phyloP scores from a whole-genome alignment of 805 yeast genomes.

The Lachancea lanzarotensis region DNA sequence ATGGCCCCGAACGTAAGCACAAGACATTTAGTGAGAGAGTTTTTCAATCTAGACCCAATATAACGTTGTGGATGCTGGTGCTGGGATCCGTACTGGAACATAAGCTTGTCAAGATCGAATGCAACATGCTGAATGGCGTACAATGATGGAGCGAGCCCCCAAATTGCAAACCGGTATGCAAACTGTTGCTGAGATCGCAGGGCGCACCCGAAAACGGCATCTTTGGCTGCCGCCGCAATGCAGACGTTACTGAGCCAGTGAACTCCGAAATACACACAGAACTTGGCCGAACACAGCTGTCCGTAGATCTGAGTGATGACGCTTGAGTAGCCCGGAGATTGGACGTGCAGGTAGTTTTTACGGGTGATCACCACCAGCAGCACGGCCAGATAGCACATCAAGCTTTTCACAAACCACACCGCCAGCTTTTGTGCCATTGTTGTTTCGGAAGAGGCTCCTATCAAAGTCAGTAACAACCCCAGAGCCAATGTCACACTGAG shows the following conservation, averaged over 20 bases:
- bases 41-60: conserved; percentile 24
- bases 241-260: conserved; percentile 19
- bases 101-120: conserved; percentile 50
- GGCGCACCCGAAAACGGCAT: conserved; percentile 11
- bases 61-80: conserved; percentile 35
- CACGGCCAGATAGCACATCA: conserved; percentile 27
- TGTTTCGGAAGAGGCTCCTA: conserved; percentile 17
- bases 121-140: conserved; percentile 48
- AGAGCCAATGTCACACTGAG: conserved; percentile 27
- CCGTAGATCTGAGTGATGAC: conserved; percentile 18
- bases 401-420: conserved; percentile 24
- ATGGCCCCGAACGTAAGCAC: conserved; percentile 27
- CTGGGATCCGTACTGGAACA: conserved; percentile 37
- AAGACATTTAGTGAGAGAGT: conserved; percentile 33
- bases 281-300: conserved; percentile 31
- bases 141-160: conserved; percentile 35
- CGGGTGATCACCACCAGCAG: conserved; percentile 35
- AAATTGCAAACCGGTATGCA: conserved; percentile 25
- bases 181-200: conserved; percentile 10
- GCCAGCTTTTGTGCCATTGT: conserved; percentile 21
- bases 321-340: conserved; percentile 27
- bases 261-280: conserved; percentile 20
- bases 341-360: conserved; percentile 37
- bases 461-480: conserved; percentile 20
- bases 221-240: conserved; percentile 20